Evolutionary conservation across 1,139 yeast species (phyloP), one percentile per base, ranked within the genome.

Genomic region (Kurtzmaniella quercitrusa): DNA sequence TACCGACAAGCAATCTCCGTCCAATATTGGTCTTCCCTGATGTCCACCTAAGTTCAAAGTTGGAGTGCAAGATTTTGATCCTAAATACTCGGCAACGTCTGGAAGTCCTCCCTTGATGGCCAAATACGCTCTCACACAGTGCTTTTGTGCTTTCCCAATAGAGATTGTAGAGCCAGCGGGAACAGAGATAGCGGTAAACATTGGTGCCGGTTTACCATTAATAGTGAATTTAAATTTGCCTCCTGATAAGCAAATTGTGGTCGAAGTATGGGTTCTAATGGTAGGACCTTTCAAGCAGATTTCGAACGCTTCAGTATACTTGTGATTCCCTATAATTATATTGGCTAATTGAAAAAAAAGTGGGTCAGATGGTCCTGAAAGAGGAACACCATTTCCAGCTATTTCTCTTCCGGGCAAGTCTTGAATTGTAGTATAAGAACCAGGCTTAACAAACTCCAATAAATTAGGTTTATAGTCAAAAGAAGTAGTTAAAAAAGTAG

Each of bases 101-200:
- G 68, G 69, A 2, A 65, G 51, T 0, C 70, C 70, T 9, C 70
- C 70, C 48, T 60, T 56, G 23, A 65, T 45, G 2, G 69, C 65
- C 39, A 65, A 48, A 43, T 65, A 65, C 34, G 61, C 56, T 46
- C 62, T 62, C 7, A 57, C 49, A 17, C 62, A 62, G 23, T 47
- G 45, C 7, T 58, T 60, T 4, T 42, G 40, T 3, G 61, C 53
- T 31, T 60, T 61, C 12, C 68, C 70, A 40, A 66, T 56, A 33
- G 54, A 54, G 17, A 65, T 50, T 16, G 48, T 41, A 11, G 62
- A 49, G 3, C 64, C 65, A 1, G 53, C 53, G 2, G 66, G 63
- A 39, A 65, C 46, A 27, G 46, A 51, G 9, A 64, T 43, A 18
- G 60, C 58, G 8, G 66, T 54, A 41, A 55, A 64, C 60, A 60